Evolutionary conservation across 2,329 filamentous ascomycete species (phyloP), one percentile per base, ranked within the genome.

Genomic region (Calonectria leucothoes): DNA sequence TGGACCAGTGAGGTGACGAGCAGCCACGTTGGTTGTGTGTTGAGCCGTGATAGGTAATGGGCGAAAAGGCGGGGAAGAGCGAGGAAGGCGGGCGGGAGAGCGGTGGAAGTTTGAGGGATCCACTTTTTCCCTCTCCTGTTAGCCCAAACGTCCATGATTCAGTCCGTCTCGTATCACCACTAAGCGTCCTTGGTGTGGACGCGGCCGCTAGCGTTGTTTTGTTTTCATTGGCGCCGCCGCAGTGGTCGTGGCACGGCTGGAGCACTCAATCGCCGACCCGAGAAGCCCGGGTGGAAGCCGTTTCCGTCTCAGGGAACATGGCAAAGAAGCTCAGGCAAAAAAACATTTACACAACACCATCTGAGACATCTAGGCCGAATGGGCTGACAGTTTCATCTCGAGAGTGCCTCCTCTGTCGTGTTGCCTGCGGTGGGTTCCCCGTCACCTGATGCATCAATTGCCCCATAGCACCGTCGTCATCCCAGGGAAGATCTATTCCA

Each of bases 81-180:
- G 55, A 61, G 55, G 39, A 61, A 61, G 2, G 23, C 52, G 52
- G 52, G n/a, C n/a, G n/a, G n/a, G n/a, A n/a, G 52, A 57, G 52
- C 55, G 55, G 55, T 61, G 55, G 55, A 61, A 61, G 55, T 61
- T 61, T 61, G 39, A 35, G 33, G 14, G 55, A 25, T 37, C 55
- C 55, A 61, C 55, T 61, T 61, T 61, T 61, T 61, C 55, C 33
- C 14, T 37, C 25, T n/a, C n/a, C n/a, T n/a, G 55, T 39, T 61
- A 61, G 55, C 35, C 37, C 55, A 61, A 61, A 61, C 55, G 55
- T 61, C 55, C 55, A 37, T 61, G 55, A 61, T 61, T 61, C 37
- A 61, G 55, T 37, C 55, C 39, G 25, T 39, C 55, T 61, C 55
- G 55, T 61, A 61, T 61, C 55, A 61, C 37, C 33, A 37, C 37